Evolutionary conservation across 176 grass and related monocot species (phyloP).

Genomic region (Hsuehochloa calcarea): DNA sequence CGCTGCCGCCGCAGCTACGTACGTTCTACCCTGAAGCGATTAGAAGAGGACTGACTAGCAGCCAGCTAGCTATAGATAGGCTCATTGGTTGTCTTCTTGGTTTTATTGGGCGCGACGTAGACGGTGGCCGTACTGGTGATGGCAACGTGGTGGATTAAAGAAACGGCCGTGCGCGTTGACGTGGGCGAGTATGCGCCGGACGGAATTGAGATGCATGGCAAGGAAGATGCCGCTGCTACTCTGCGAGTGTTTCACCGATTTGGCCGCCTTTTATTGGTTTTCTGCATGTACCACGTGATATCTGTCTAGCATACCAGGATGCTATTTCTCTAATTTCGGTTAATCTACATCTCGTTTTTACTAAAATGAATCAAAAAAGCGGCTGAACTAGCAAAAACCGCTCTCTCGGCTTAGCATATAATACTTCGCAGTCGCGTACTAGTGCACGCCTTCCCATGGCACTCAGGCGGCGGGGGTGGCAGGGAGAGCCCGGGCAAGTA

Average conservation of each 20-base stretch:
- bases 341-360: no score
- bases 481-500: background rate
- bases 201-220: conserved; percentile 34
- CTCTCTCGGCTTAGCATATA: no score
- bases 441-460: background rate
- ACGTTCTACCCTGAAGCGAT: no score
- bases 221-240: conserved; percentile 18
- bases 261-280: no score
- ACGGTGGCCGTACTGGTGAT: background rate
- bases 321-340: no score
- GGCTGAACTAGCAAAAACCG: no score
- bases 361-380: no score
- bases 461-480: background rate
- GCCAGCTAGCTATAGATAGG: background rate
- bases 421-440: no score
- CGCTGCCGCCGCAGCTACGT: background rate
- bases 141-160: conserved; percentile 16
- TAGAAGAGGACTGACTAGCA: no score
- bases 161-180: conserved; percentile 23
- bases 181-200: background rate
- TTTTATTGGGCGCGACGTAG: background rate
- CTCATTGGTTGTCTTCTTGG: background rate
- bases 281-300: no score
- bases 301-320: no score
- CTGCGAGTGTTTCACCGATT: no score